A percentile compares a stretch with the other conserved stretches of the same genome.
Conservation (phyloP, 495 filamentous ascomycete species). For the Apodospora peruviana region DNA sequence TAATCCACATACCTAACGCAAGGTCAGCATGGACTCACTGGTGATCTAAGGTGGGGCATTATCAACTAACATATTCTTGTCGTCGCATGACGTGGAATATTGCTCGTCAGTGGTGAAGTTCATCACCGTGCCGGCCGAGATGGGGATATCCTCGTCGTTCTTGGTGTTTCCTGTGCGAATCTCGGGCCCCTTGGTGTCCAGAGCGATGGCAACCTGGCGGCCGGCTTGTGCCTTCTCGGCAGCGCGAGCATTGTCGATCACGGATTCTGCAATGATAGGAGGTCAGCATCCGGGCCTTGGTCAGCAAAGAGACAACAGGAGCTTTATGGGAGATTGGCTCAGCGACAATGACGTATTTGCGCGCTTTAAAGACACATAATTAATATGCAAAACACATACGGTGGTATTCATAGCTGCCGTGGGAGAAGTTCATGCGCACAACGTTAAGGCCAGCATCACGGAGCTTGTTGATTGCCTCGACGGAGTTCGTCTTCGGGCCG, state of each 20-base stretch:
- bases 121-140: conserved; percentile 71
- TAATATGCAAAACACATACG: conserved; percentile 16
- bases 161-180: conserved; percentile 94
- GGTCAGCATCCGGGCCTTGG: conserved; percentile 42
- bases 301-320: neutral
- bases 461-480: conserved; percentile 90
- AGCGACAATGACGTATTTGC: too few species aligned
- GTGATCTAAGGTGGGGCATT: neutral
- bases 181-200: conserved; percentile 98
- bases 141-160: conserved; percentile 79
- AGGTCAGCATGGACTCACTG: conserved; percentile 17
- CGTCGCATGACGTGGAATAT: conserved; percentile 76
- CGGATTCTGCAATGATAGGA: conserved; percentile 52
- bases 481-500: conserved; percentile 97
- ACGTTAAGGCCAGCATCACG: conserved; percentile 89
- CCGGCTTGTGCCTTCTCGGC: conserved; percentile 71
- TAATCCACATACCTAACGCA: conserved; percentile 86
- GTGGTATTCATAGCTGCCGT: conserved; percentile 77
- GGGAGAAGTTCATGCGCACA: conserved; percentile 98
- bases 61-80: conserved; percentile 82
- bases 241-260: conserved; percentile 87
- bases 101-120: conserved; percentile 98
- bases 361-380: too few species aligned
- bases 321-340: too few species aligned
- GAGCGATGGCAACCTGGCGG: conserved; percentile 89